A percentile compares a stretch with the other conserved stretches of the same genome.
Conservation (phyloP, 441 rosid genomes). For the Pelargonium fulgidum region DNA sequence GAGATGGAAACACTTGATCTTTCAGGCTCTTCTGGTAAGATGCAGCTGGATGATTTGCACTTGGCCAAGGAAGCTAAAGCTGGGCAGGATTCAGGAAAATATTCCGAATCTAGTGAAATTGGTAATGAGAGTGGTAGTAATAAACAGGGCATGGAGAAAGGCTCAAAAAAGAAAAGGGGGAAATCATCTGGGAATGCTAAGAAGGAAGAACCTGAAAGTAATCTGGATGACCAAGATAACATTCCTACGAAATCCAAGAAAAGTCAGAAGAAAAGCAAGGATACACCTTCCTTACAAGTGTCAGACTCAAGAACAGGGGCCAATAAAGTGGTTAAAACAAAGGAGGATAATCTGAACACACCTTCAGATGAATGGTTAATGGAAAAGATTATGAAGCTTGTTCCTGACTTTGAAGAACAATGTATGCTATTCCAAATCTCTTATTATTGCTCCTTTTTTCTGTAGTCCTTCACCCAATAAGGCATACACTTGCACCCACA, state of each 20-base stretch:
- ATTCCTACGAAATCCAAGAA: slow-evolving; percentile 67
- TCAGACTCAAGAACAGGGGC: slow-evolving; percentile 53
- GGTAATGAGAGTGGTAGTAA: slow-evolving; percentile 35
- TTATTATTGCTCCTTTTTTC: slow-evolving; percentile 6
- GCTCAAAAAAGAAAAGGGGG: slow-evolving; percentile 77
- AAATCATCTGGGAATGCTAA: slow-evolving; percentile 50
- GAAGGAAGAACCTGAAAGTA: slow-evolving; percentile 39
- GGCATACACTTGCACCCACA: slow-evolving; percentile 8
- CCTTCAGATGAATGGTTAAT: slow-evolving; percentile 78
- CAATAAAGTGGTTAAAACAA: slow-evolving; percentile 53
- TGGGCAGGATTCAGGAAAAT: slow-evolving; percentile 41
- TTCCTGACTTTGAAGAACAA: slow-evolving; percentile 84
- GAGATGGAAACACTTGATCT: slow-evolving; percentile 58
- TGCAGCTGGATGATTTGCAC: slow-evolving; percentile 30
- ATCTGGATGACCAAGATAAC: slow-evolving; percentile 56
- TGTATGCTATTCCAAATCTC: slow-evolving; percentile 34
- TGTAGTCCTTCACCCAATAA: slow-evolving; percentile 14
- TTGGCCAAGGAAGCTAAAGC: slow-evolving; percentile 40
- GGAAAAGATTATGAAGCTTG: slow-evolving; percentile 47
- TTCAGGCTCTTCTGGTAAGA: slow-evolving; percentile 37
- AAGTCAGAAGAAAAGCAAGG: slow-evolving; percentile 81
- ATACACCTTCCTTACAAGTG: slow-evolving; percentile 44
- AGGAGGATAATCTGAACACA: slow-evolving; percentile 47
- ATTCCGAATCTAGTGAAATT: slow-evolving; percentile 43
- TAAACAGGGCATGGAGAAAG: slow-evolving; percentile 47